Evolutionary conservation across 805 yeast genomes (phyloP).

Genomic region (Wickerhamomyces strasburgensis): DNA sequence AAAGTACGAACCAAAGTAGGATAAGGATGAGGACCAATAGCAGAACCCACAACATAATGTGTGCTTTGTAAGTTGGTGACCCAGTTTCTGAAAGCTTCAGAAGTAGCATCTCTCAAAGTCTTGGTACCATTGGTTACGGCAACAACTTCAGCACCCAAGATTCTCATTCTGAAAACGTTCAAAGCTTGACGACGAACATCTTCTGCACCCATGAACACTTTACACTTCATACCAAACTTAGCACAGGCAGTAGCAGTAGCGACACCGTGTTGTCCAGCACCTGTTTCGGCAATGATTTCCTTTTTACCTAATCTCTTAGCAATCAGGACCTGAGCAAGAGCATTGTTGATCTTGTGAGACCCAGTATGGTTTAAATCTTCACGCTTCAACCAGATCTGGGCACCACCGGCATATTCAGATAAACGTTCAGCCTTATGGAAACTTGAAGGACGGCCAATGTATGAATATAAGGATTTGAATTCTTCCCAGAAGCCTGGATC

Average conservation of each 20-base stretch:
- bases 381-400: constrained; percentile 95
- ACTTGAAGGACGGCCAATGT: constrained; percentile 95
- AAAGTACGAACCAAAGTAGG: constrained; percentile 97
- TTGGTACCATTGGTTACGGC: constrained; percentile 93
- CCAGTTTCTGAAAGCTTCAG: constrained; percentile 96
- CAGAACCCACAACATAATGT: constrained; percentile 95
- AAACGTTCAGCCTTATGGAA: constrained; percentile 89
- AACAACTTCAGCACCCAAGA: constrained; percentile 92
- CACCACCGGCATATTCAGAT: constrained; percentile 88
- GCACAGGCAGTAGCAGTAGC: constrained; percentile 93
- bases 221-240: constrained; percentile 87
- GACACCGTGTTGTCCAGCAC: constrained; percentile 93
- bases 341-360: constrained; percentile 82
- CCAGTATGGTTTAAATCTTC: constrained; percentile 93
- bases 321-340: constrained; percentile 73
- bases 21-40: constrained; percentile 99
- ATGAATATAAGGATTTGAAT: constrained; percentile 74
- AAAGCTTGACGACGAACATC: constrained; percentile 98
- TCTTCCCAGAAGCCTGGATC: constrained; percentile 95
- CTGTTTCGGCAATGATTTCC: constrained; percentile 82
- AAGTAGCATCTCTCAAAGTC: constrained; percentile 95
- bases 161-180: constrained; percentile 95
- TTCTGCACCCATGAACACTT: constrained; percentile 98
- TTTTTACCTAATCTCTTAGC: constrained; percentile 76
- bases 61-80: constrained; percentile 81